Percentiles rank a stretch among this genome's conserved stretches.
Conservation (phyloP, 805 yeast species). For the Yarrowia sp. region DNA sequence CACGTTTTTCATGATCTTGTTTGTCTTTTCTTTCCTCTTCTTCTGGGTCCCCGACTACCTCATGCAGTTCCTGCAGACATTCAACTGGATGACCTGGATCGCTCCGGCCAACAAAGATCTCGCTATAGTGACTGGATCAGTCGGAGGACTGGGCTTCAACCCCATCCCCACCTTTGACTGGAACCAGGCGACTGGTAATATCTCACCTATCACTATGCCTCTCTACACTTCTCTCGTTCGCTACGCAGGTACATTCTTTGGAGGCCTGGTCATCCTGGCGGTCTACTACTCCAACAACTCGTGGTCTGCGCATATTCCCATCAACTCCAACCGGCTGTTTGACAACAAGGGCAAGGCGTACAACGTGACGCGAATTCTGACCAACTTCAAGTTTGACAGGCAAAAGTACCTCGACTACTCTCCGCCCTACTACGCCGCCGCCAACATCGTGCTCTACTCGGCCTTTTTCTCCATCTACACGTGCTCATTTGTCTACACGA, state of each 20-base stretch:
- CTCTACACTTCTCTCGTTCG: conserved; percentile 44
- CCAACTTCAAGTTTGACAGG: conserved; percentile 40
- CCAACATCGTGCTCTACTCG: conserved; percentile 44
- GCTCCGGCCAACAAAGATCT: conserved; percentile 48
- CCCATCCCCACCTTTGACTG: no score
- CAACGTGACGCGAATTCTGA: conserved; percentile 47
- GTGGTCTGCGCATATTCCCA: no score
- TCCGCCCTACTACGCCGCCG: conserved; percentile 66
- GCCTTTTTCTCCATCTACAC: conserved; percentile 56
- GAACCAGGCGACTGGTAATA: conserved; percentile 55
- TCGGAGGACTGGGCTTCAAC: conserved; percentile 49
- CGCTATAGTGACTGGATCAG: conserved; percentile 50
- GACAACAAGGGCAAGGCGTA: conserved; percentile 51
- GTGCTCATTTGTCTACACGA: conserved; percentile 50
- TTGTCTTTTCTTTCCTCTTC: no score
- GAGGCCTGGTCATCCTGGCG: no score
- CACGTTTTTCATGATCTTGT: no score
- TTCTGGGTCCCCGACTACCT: no score
- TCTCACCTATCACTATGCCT: conserved; percentile 46
- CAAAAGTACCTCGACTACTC: conserved; percentile 55
- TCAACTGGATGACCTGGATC: conserved; percentile 63
- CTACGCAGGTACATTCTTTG: conserved; percentile 44
- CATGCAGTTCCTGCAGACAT: no score
- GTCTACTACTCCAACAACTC: no score
- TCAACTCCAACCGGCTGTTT: no score